Conservation (phyloP, 805 yeast species). For the Pichia californica region DNA sequence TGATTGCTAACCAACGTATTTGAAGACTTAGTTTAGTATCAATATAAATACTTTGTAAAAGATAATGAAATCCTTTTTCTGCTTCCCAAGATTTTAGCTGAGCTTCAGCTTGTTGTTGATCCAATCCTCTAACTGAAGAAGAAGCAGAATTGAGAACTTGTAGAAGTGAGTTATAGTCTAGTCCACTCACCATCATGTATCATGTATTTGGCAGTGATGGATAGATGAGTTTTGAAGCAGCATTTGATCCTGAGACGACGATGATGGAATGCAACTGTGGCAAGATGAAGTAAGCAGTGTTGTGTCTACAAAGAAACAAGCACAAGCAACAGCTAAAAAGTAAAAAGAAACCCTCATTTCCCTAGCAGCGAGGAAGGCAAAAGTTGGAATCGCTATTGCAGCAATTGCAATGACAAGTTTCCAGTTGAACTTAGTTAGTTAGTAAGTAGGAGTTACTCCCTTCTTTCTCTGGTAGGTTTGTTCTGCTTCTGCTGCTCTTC, state of each 20-base stretch:
- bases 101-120: conserved; percentile 60
- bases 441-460: neutral
- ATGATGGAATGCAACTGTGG: too few species aligned
- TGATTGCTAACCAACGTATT: conserved; percentile 79
- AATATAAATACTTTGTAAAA: conserved; percentile 46
- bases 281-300: too few species aligned
- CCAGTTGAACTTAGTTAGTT: too few species aligned
- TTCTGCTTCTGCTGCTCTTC: neutral
- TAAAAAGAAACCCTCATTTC: too few species aligned
- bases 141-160: conserved; percentile 44
- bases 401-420: too few species aligned
- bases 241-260: too few species aligned
- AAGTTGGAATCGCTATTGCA: too few species aligned
- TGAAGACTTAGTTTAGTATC: conserved; percentile 55
- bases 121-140: conserved; percentile 40
- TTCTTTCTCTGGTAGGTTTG: neutral
- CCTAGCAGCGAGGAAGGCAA: too few species aligned
- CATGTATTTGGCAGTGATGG: too few species aligned
- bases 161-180: conserved; percentile 24
- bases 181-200: neutral
- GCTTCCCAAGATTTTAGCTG: conserved; percentile 67
- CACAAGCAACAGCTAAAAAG: too few species aligned
- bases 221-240: too few species aligned
- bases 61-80: conserved; percentile 33
- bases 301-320: too few species aligned